Percentiles rank a stretch among this genome's conserved stretches.
phyloP scores from a whole-genome alignment of 2,329 filamentous ascomycete species.

The Colletotrichum caudatum region DNA sequence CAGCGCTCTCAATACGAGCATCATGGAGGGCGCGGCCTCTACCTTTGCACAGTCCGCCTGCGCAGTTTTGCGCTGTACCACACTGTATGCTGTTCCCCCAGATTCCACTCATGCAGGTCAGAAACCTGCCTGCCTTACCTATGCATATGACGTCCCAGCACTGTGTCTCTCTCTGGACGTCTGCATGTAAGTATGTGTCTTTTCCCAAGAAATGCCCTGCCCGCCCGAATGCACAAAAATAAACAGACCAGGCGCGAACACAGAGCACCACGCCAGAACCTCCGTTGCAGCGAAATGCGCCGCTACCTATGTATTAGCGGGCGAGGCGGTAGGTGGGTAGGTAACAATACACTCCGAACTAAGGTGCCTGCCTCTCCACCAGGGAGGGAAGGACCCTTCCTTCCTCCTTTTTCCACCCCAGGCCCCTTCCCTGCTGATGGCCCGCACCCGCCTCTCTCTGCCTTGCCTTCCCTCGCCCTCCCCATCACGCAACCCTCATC shows the following conservation, averaged over 20 bases:
- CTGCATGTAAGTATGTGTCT: conserved; percentile 28
- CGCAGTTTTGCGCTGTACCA: not conserved
- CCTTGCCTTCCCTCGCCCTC: conserved; percentile 20
- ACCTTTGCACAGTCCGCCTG: not conserved
- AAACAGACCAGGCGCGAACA: conserved; percentile 20
- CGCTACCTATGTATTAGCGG: too few relatives aligned
- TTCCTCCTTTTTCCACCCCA: conserved; percentile 30
- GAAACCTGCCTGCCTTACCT: conserved; percentile 7
- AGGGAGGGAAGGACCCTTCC: conserved; percentile 39
- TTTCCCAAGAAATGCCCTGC: conserved; percentile 20
- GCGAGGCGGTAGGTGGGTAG: too few relatives aligned
- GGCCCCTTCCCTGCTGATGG: conserved; percentile 34
- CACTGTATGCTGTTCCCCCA: conserved; percentile 17
- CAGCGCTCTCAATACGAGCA: conserved; percentile 28
- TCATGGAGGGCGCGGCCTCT: not conserved
- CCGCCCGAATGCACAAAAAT: conserved; percentile 20
- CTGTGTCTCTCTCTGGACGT: conserved; percentile 23
- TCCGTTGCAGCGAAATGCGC: conserved; percentile 6
- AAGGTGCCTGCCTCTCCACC: conserved; percentile 2
- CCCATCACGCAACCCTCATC: conserved; percentile 37
- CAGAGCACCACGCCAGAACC: conserved; percentile 30
- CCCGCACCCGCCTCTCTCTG: conserved; percentile 14
- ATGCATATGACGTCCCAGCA: conserved; percentile 22
- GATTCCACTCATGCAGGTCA: conserved; percentile 16
- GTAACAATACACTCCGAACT: conserved; percentile 9